Evolutionary conservation across 257 asterid genomes (phyloP).

Genomic region (Solanum neorickii): DNA sequence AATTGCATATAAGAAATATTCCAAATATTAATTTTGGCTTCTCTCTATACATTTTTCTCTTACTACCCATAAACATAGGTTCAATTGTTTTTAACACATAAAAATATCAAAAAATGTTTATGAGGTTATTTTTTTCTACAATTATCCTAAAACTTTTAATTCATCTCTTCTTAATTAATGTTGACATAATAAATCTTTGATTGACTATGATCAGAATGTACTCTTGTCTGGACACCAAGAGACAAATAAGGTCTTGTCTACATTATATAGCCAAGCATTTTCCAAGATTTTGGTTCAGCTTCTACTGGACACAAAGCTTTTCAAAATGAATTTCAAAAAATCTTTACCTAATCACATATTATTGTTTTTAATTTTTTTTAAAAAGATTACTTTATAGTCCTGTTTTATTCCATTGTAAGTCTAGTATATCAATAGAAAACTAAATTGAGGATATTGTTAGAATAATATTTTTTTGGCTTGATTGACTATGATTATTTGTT

Average conservation of each 20-base stretch:
- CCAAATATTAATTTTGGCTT: conserved; percentile 45
- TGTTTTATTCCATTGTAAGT: not conserved
- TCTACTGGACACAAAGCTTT: not conserved
- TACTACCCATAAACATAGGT: conserved; percentile 15
- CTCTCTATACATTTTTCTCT: conserved; percentile 8
- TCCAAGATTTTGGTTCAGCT: conserved; percentile 15
- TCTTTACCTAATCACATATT: conserved; percentile 12
- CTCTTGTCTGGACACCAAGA: conserved; percentile 45
- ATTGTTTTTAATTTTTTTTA: not conserved
- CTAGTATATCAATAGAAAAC: not conserved
- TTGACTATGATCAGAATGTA: conserved; percentile 13
- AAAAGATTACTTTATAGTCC: not conserved
- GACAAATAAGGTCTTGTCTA: conserved; percentile 38
- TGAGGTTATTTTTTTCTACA: not conserved
- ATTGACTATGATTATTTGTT: not conserved
- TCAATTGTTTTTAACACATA: not conserved
- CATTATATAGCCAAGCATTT: conserved; percentile 17
- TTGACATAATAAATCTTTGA: not conserved
- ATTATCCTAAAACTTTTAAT: not conserved
- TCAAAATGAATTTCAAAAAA: conserved; percentile 5
- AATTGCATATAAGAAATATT: conserved; percentile 43
- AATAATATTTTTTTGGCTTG: not conserved
- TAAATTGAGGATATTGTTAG: not conserved
- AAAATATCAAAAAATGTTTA: not conserved
- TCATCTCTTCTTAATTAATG: conserved; percentile 1